A percentile compares a stretch with the other conserved stretches of the same genome.
phyloP scores from a whole-genome alignment of 495 filamentous ascomycete genomes.

The Penicillium daleae region DNA sequence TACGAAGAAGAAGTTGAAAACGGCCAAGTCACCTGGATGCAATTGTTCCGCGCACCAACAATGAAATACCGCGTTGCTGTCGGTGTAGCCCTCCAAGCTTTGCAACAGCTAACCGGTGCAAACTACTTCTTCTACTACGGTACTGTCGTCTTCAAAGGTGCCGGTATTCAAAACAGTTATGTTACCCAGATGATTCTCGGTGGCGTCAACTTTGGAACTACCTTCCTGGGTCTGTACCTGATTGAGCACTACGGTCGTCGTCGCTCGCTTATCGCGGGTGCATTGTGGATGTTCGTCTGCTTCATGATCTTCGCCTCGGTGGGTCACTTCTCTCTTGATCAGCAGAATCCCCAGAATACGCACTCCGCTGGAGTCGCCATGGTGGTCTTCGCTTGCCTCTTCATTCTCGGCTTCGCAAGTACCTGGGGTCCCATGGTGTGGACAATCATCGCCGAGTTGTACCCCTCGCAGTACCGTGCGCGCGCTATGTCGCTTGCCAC shows the following conservation, averaged over 20 bases:
- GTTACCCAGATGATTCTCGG: conserved; percentile 75
- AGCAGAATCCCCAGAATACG: conserved; percentile 48
- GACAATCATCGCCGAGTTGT: conserved; percentile 79
- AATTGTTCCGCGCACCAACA: conserved; percentile 65
- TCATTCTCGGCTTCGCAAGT: conserved; percentile 58
- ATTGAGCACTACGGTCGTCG: conserved; percentile 73
- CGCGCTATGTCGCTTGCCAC: conserved; percentile 77
- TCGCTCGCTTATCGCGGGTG: conserved; percentile 66
- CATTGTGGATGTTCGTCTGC: conserved; percentile 70
- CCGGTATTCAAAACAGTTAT: conserved; percentile 68
- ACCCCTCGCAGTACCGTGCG: conserved; percentile 74
- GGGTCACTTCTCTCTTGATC: conserved; percentile 62
- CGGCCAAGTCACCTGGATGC: conserved; percentile 27
- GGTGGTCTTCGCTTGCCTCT: conserved; percentile 74
- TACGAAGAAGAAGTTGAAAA: conserved; percentile 57
- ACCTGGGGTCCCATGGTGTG: conserved; percentile 88
- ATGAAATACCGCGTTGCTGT: conserved; percentile 70
- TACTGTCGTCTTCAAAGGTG: conserved; percentile 67
- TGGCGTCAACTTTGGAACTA: conserved; percentile 71
- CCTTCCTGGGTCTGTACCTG: conserved; percentile 70
- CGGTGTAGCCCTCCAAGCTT: conserved; percentile 65
- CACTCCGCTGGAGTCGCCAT: conserved; percentile 67
- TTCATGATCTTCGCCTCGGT: conserved; percentile 74
- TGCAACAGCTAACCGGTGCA: conserved; percentile 46
- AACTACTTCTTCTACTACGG: conserved; percentile 80